Percentiles rank a stretch among this genome's conserved stretches.
These are phyloP conservation scores for Juglanconis sp. DNA, from an alignment of 2,329 filamentous ascomycete species.

Conservation along the genomic window DNA sequence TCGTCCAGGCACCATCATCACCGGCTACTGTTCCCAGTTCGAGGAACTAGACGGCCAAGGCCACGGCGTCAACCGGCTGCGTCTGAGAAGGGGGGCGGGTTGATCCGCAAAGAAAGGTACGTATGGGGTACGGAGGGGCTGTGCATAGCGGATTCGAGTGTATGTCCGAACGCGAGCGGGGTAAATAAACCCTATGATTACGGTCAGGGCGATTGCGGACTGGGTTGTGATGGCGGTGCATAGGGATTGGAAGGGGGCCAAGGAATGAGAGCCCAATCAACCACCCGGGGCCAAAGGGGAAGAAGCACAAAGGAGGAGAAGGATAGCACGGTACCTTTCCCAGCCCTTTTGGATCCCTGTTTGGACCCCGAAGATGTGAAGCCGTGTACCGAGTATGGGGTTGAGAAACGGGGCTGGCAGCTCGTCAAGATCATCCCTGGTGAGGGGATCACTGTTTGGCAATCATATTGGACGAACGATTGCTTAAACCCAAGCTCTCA, in stretches of 20 bases:
- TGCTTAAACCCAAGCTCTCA: not conserved
- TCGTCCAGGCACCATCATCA: constrained; percentile 69
- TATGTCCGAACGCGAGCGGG: constrained; percentile 73
- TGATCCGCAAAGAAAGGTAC: constrained; percentile 45
- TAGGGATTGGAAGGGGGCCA: constrained; percentile 38
- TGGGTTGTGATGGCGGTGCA: constrained; percentile 58
- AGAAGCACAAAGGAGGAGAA: too few species aligned
- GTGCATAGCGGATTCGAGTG: constrained; percentile 71
- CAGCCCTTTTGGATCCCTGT: too few species aligned
- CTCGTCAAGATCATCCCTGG: not conserved
- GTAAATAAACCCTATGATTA: constrained; percentile 75
- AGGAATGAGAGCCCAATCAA: not conserved
- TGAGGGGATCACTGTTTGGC: not conserved
- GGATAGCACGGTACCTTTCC: too few species aligned
- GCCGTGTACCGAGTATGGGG: not conserved
- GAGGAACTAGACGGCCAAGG: constrained; percentile 78
- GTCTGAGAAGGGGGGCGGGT: constrained; percentile 50
- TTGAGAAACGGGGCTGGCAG: too few species aligned
- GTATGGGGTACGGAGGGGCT: constrained; percentile 66
- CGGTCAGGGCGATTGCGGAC: constrained; percentile 67
- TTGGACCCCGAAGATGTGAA: not conserved
- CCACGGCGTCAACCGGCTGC: constrained; percentile 65
- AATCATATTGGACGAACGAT: not conserved
- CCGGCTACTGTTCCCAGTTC: constrained; percentile 71
- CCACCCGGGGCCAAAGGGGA: too few species aligned